Evolutionary conservation across 768 basidiomycete genomes (phyloP), one percentile per base, ranked within the genome.

Genomic region (Holtermannia corniformis): DNA sequence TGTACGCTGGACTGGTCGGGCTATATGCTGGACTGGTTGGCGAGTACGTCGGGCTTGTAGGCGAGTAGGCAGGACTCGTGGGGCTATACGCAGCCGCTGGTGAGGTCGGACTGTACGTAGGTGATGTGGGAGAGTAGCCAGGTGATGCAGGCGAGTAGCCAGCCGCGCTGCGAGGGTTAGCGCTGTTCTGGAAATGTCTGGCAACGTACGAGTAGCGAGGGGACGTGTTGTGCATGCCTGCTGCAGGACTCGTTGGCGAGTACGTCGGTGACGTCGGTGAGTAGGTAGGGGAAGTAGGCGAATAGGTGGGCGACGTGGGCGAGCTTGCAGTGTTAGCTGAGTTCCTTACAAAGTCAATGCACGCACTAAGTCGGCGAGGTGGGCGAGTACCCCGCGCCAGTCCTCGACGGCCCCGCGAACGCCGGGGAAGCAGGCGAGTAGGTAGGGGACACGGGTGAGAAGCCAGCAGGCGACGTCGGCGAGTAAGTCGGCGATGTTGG

Each of bases 21-120:
- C 88, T 91, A 72, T 91, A 95, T 64, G 84, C 87, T 5, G 90
- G 90, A 25, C 88, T 91, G 3, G 90, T 82, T 0, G 89, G 90
- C 5, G 90, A 91, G 77, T 90, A 93, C 0, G 85, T 87, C 0
- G 91, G 90, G 65, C 85, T 87, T 25, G 88, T 85, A 1, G 89
- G 89, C 11, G 87, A 89, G 68, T 88, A 89, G 1, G 84, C 58
- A 80, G 50, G 47, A 11, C 57, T 56, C 11, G 43, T 41, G 3
- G 54, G 54, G n/a, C 45, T 37, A 11, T 25, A 43, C 4, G 19
- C 22, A 23, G 5, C 47, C 27, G 11, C 19, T 13, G 88, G 91
- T 2, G 87, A 90, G 11, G 89, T 88, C 0, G 89, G 91, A 56
- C 83, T 85, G 75, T 87, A 93, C 13, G 86, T 85, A 7, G 91